These are phyloP conservation scores for Aureobasidium sp. DNA, from an alignment of 2,329 filamentous ascomycete genomes.

Conservation along the genomic window DNA sequence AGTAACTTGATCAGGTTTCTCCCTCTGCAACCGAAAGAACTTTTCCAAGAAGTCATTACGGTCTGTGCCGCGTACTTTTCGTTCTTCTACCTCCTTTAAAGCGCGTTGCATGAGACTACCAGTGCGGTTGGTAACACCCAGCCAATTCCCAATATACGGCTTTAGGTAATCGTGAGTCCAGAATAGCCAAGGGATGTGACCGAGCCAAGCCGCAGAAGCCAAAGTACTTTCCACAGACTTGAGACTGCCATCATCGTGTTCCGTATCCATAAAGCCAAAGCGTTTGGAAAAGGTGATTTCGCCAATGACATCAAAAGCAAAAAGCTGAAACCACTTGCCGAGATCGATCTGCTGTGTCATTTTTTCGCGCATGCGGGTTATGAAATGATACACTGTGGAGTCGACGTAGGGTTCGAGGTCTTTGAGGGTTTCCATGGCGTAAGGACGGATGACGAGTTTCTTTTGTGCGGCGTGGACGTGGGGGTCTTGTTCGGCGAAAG, in stretches of 20 bases:
- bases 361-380: conserved; percentile 23
- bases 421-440: conserved; percentile 24
- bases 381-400: conserved; percentile 26
- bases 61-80: background rate
- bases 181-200: conserved; percentile 30
- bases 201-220: conserved; percentile 28
- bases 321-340: conserved; percentile 30
- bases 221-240: conserved; percentile 24
- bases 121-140: conserved; percentile 1
- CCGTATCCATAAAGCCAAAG: conserved; percentile 30
- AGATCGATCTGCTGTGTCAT: conserved; percentile 22
- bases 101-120: conserved; percentile 2
- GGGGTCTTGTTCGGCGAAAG: conserved; percentile 26
- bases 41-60: conserved; percentile 8
- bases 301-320: conserved; percentile 35
- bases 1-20: conserved; percentile 9
- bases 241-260: conserved; percentile 26
- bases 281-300: conserved; percentile 30
- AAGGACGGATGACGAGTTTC: conserved; percentile 22
- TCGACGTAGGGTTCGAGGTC: conserved; percentile 33
- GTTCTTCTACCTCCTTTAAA: conserved; percentile 1
- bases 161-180: conserved; percentile 14
- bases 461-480: conserved; percentile 22
- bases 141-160: conserved; percentile 2
- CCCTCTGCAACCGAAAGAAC: conserved; percentile 8